Conservation (phyloP, 164 flowering plant species). For the Aristolochia contorta region DNA sequence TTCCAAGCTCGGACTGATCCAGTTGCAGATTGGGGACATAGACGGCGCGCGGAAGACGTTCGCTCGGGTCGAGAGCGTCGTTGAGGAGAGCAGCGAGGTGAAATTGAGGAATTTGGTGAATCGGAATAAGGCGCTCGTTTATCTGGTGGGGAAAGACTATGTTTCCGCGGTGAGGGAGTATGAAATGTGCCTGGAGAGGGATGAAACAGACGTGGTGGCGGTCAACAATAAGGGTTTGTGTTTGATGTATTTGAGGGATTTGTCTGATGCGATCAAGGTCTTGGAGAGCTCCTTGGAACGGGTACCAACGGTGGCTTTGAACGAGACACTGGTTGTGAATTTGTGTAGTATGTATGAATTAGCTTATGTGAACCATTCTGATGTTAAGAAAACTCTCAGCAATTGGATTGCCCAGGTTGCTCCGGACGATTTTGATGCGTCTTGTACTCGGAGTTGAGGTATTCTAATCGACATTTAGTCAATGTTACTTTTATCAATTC, state of each 20-base stretch:
- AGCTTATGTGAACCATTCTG: constrained; percentile 88
- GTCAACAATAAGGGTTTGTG: constrained; percentile 86
- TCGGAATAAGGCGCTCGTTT: constrained; percentile 74
- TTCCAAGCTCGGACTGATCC: constrained; percentile 72
- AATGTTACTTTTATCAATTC: no score
- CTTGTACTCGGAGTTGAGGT: constrained; percentile 83
- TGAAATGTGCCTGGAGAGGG: constrained; percentile 83
- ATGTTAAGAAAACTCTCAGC: constrained; percentile 74
- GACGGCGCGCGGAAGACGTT: constrained; percentile 64
- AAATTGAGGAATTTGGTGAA: constrained; percentile 55
- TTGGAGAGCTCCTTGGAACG: constrained; percentile 81
- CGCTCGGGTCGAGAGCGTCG: constrained; percentile 36
- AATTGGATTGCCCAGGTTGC: constrained; percentile 95
- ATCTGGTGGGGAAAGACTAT: constrained; percentile 85
- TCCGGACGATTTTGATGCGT: constrained; percentile 94
- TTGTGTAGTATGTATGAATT: constrained; percentile 97
- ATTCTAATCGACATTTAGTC: constrained; percentile 4
- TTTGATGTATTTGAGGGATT: constrained; percentile 95
- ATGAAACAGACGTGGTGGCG: constrained; percentile 59
- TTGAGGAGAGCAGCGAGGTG: constrained; percentile 8
- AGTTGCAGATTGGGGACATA: constrained; percentile 82
- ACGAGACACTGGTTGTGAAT: constrained; percentile 86
- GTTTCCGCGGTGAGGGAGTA: constrained; percentile 93
- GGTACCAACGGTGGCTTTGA: constrained; percentile 68
- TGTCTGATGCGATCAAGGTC: constrained; percentile 88